These are phyloP conservation scores for Claviceps sp. DNA, from an alignment of 2,329 filamentous ascomycete species.

Conservation along the genomic window DNA sequence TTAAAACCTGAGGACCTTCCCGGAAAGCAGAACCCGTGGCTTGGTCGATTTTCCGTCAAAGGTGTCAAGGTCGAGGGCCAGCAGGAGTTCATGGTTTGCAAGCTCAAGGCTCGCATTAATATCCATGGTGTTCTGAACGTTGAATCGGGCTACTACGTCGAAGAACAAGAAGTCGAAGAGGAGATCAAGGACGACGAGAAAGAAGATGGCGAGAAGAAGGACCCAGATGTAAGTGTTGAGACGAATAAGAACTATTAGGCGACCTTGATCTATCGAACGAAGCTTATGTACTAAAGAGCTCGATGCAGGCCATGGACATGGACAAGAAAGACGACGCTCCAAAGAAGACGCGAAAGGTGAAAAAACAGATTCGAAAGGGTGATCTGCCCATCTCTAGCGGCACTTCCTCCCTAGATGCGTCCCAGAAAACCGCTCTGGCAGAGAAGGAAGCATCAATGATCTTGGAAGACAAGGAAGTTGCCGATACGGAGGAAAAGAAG, in stretches of 20 bases:
- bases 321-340: constrained; percentile 54
- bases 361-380: constrained; percentile 98
- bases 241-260: not conserved
- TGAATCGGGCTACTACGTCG: constrained; percentile 93
- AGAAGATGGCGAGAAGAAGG: constrained; percentile 54
- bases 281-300: not conserved
- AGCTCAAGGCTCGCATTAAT: constrained; percentile 94
- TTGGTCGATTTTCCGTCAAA: constrained; percentile 96
- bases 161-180: constrained; percentile 95
- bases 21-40: constrained; percentile 86
- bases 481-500: constrained; percentile 98
- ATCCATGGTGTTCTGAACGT: constrained; percentile 93
- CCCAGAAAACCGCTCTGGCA: constrained; percentile 49
- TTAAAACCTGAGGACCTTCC: constrained; percentile 75
- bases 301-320: constrained; percentile 66
- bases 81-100: constrained; percentile 99
- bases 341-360: constrained; percentile 92
- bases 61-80: constrained; percentile 85
- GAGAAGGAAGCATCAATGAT: constrained; percentile 88
- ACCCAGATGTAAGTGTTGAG: constrained; percentile 55
- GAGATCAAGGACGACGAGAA: constrained; percentile 67
- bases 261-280: not conserved
- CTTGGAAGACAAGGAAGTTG: constrained; percentile 96
- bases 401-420: constrained; percentile 64
- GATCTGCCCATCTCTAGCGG: constrained; percentile 78